phyloP scores from a whole-genome alignment of 2,329 filamentous ascomycete species.

The Lanzia echinophila region DNA sequence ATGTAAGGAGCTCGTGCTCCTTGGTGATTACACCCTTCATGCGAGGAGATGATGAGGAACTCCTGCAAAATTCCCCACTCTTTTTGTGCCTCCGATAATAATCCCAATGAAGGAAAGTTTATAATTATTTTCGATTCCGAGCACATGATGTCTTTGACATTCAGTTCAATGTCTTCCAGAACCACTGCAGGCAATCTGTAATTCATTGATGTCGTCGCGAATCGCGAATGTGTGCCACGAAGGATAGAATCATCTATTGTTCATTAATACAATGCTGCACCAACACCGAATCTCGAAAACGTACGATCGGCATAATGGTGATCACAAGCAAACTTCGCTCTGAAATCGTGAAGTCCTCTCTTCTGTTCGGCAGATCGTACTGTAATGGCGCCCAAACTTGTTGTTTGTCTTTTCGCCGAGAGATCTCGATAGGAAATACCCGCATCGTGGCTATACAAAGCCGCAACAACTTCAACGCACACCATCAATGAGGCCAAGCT shows the following conservation, averaged over 20 bases:
- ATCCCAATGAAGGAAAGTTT: background rate
- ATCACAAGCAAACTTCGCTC: constrained; percentile 9
- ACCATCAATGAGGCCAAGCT: background rate
- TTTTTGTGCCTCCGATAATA: background rate
- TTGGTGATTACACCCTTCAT: background rate
- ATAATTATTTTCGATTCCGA: constrained; percentile 10
- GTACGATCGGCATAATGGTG: constrained; percentile 18
- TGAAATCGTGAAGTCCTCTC: constrained; percentile 1
- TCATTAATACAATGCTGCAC: background rate
- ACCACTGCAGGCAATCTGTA: constrained; percentile 17
- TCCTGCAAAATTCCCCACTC: constrained; percentile 1
- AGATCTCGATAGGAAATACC: background rate
- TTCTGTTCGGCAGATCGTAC: constrained; percentile 4
- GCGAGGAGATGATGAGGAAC: constrained; percentile 8
- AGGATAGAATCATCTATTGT: constrained; percentile 5
- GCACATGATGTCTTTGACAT: constrained; percentile 10
- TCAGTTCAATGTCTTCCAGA: constrained; percentile 16
- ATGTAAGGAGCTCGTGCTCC: constrained; percentile 5
- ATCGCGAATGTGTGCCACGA: constrained; percentile 7
- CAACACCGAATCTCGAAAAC: background rate
- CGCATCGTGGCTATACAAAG: background rate
- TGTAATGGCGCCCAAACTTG: constrained; percentile 3
- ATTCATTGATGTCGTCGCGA: constrained; percentile 15
- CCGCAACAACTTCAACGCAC: background rate
- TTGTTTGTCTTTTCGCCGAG: background rate